phyloP scores from a whole-genome alignment of 371 early-diverging fungal genomes.

The Apophysomyces trapeziformis region DNA sequence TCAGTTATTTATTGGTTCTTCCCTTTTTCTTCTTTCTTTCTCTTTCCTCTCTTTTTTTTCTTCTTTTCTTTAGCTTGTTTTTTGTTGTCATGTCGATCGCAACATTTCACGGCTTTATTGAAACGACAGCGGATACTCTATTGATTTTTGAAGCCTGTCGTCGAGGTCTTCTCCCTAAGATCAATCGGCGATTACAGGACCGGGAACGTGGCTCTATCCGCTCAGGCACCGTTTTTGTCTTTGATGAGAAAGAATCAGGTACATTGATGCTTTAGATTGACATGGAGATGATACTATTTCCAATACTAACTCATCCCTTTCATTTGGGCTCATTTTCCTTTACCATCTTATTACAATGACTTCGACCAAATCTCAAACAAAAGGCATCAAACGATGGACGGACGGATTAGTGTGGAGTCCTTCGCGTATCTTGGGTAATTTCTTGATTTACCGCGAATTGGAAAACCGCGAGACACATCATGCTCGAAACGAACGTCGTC shows the following conservation, averaged over 20 bases:
- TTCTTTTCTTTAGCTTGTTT: conserved; percentile 15
- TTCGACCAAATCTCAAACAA: conserved; percentile 13
- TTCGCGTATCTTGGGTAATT: conserved; percentile 80
- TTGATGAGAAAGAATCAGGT: conserved; percentile 74
- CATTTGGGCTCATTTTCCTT: no score
- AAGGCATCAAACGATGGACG: conserved; percentile 89
- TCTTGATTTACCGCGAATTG: conserved; percentile 77
- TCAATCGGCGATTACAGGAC: conserved; percentile 67
- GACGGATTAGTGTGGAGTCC: conserved; percentile 89
- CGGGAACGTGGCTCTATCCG: conserved; percentile 61
- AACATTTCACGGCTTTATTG: conserved; percentile 60
- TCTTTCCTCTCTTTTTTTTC: conserved; percentile 12
- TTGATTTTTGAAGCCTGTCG: conserved; percentile 75
- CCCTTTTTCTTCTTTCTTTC: conserved; percentile 4
- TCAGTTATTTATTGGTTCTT: not conserved
- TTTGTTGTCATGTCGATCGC: conserved; percentile 35
- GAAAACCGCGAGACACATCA: conserved; percentile 55
- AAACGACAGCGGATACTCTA: conserved; percentile 68
- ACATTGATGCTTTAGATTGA: not conserved
- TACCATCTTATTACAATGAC: no score
- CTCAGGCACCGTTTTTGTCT: conserved; percentile 72
- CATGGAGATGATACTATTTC: no score
- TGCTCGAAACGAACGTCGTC: conserved; percentile 24
- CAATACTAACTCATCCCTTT: no score
- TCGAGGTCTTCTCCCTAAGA: conserved; percentile 58